Evolutionary conservation across 106 monocot genomes (phyloP).

Genomic region (Agapanthus africanus): DNA sequence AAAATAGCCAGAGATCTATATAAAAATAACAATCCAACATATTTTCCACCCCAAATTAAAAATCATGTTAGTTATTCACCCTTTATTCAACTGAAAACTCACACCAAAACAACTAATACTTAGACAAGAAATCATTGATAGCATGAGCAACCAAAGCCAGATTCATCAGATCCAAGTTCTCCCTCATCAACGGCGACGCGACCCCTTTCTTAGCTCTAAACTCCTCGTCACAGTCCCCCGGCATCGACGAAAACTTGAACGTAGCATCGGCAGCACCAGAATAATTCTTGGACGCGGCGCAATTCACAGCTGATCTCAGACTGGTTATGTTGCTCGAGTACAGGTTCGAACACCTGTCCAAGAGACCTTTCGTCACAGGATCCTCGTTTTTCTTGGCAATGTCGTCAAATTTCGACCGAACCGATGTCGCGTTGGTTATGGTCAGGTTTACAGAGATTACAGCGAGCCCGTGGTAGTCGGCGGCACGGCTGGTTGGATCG

Average conservation of each 20-base stretch:
- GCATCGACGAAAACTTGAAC: not conserved
- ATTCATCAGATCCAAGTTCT: not conserved
- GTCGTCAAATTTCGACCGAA: not conserved
- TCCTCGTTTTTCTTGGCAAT: not conserved
- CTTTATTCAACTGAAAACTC: no score
- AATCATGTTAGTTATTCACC: no score
- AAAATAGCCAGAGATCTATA: no score
- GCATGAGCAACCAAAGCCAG: not conserved
- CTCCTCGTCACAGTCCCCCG: not conserved
- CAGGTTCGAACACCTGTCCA: not conserved
- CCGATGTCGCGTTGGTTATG: constrained; percentile 5
- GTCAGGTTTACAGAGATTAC: not conserved
- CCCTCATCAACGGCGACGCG: not conserved
- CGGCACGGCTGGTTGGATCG: constrained; percentile 1
- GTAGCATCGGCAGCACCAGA: not conserved
- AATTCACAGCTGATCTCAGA: not conserved
- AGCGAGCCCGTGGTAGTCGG: not conserved
- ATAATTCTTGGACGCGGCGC: not conserved
- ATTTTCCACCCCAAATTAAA: no score
- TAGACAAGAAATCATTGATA: constrained; percentile 7
- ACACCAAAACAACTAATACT: not conserved
- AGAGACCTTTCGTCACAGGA: no score
- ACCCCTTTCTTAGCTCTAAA: not conserved
- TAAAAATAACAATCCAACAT: no score
- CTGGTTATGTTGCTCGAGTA: not conserved